A percentile compares a stretch with the other conserved stretches of the same genome.
phyloP scores from a whole-genome alignment of 2,329 filamentous ascomycete species.

The Cladosporium austrohemisphaericum region DNA sequence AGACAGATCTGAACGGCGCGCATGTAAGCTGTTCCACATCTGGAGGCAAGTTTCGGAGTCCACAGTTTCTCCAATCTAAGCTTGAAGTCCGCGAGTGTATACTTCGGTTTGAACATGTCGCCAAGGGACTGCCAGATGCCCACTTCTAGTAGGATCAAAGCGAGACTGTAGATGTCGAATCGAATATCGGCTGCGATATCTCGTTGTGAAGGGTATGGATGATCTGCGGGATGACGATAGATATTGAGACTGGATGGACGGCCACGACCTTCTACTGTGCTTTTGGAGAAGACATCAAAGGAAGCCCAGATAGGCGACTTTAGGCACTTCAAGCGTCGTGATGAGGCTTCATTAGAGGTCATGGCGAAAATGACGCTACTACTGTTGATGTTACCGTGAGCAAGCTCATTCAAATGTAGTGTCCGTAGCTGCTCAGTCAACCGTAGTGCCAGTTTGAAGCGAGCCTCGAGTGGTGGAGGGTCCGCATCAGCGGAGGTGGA shows the following conservation, averaged over 20 bases:
- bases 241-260: slow-evolving; percentile 50
- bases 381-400: slow-evolving; percentile 66
- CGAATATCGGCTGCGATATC: slow-evolving; percentile 47
- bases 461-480: slow-evolving; percentile 67
- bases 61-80: slow-evolving; percentile 61
- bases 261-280: slow-evolving; percentile 43
- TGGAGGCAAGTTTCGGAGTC: slow-evolving; percentile 60
- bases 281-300: slow-evolving; percentile 68
- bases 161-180: slow-evolving; percentile 68
- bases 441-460: slow-evolving; percentile 71
- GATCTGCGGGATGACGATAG: slow-evolving; percentile 62
- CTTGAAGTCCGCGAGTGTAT: slow-evolving; percentile 59
- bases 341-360: slow-evolving; percentile 43
- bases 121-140: slow-evolving; percentile 70
- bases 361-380: slow-evolving; percentile 65
- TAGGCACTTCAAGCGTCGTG: slow-evolving; percentile 50
- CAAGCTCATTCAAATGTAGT: slow-evolving; percentile 65
- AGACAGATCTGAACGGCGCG: slow-evolving; percentile 70
- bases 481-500: slow-evolving; percentile 37
- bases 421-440: slow-evolving; percentile 70
- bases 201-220: slow-evolving; percentile 34
- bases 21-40: slow-evolving; percentile 71
- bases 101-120: slow-evolving; percentile 56
- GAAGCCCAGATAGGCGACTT: slow-evolving; percentile 67
- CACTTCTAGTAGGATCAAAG: slow-evolving; percentile 69